Evolutionary conservation across 306 rosid genomes (phyloP).

Genomic region (Inga oerstediana): DNA sequence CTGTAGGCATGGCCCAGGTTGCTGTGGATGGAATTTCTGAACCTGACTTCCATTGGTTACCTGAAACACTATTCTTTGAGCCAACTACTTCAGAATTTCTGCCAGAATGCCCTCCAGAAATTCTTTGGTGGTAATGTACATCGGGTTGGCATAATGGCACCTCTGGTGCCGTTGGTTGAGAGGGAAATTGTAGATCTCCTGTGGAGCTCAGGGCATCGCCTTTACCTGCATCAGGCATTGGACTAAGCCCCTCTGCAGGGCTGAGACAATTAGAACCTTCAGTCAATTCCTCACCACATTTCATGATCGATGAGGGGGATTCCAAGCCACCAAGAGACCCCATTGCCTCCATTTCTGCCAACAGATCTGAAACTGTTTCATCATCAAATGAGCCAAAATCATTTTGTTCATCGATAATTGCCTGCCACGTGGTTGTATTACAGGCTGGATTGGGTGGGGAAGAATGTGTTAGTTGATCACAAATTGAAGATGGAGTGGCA

Average conservation of each 20-base stretch:
- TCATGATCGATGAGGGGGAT: conserved; percentile 70
- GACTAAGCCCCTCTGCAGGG: conserved; percentile 68
- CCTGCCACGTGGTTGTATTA: conserved; percentile 69
- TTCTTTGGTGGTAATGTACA: conserved; percentile 55
- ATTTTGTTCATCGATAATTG: conserved; percentile 62
- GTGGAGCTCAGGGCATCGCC: conserved; percentile 85
- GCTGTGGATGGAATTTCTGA: conserved; percentile 52
- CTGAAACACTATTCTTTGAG: conserved; percentile 55
- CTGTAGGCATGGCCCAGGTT: conserved; percentile 54
- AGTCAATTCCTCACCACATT: conserved; percentile 62
- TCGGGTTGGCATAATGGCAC: conserved; percentile 49
- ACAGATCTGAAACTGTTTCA: conserved; percentile 92
- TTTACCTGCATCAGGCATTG: conserved; percentile 77
- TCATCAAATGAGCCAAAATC: conserved; percentile 78
- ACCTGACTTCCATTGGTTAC: conserved; percentile 55
- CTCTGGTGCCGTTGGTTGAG: conserved; percentile 51
- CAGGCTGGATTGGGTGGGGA: conserved; percentile 63
- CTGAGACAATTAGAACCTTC: conserved; percentile 74
- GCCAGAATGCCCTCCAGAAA: conserved; percentile 50
- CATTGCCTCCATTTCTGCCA: conserved; percentile 99
- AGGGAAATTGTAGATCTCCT: conserved; percentile 57
- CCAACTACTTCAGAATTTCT: conserved; percentile 55
- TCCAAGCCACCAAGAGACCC: conserved; percentile 83
- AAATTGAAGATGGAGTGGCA: conserved; percentile 50
- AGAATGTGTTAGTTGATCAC: conserved; percentile 47